A percentile compares a stretch with the other conserved stretches of the same genome.
Evolutionary conservation across 2,329 filamentous ascomycete genomes (phyloP).

Genomic region (Pseudogymnoascus sp.): DNA sequence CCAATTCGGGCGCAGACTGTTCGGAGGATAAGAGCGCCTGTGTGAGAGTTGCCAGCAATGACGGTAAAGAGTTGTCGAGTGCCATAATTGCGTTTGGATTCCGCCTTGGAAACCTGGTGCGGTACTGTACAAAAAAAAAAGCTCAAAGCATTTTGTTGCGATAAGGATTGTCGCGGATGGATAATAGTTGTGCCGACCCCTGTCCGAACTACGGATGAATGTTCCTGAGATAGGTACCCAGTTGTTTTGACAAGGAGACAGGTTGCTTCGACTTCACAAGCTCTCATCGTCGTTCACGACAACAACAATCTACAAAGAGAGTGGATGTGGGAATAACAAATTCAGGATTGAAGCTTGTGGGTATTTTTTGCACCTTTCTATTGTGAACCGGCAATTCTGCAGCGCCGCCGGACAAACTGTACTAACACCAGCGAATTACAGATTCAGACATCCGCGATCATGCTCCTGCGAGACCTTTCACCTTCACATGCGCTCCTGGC

Average conservation of each 20-base stretch:
- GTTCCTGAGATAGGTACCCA: conserved; percentile 4
- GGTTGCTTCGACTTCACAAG: conserved; percentile 3
- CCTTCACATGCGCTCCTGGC: conserved; percentile 41
- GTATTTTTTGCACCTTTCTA: background rate
- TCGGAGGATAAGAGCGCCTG: conserved; percentile 49
- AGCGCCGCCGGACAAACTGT: background rate
- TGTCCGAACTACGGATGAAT: background rate
- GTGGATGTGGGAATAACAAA: background rate
- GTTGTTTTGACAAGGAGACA: conserved; percentile 7
- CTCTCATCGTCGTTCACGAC: conserved; percentile 7
- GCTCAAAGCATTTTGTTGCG: conserved; percentile 8
- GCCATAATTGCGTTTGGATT: conserved; percentile 33
- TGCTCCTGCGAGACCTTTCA: conserved; percentile 25
- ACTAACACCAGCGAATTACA: background rate
- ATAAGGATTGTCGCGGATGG: background rate
- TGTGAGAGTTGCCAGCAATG: conserved; percentile 45
- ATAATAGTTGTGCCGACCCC: background rate
- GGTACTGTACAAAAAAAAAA: conserved; percentile 2
- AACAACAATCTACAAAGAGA: background rate
- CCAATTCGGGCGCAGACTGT: conserved; percentile 55
- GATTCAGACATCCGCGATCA: conserved; percentile 11
- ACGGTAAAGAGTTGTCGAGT: conserved; percentile 40
- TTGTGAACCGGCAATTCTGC: background rate
- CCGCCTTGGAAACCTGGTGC: background rate
- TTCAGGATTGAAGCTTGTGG: background rate